Evolutionary conservation across 345 rosid species (phyloP), one percentile per base, ranked within the genome.

Genomic region (Euphorbia tirucalli): DNA sequence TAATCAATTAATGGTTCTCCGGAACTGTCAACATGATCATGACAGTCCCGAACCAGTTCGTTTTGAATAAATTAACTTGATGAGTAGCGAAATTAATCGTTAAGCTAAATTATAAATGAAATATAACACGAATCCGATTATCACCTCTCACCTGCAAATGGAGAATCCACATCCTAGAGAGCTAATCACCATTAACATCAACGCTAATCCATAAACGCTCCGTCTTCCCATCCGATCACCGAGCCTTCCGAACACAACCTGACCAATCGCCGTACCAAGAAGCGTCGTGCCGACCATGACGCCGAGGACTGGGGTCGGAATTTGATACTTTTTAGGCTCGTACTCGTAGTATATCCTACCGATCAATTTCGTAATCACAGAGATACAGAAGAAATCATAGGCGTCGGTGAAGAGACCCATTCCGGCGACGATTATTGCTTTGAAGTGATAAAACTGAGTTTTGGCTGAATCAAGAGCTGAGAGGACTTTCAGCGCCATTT

Each of bases 321-420:
- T 39, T 65, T 49, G 3, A 54, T 14, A 3, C 1, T 0, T 31
- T 39, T 9, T 8, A 25, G 7, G 30, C 4, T 5, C 7, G 16
- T 44, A 0, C 1, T 18, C 62, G 83, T 85, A 85, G 78, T 88
- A 86, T n/a, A 85, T 72, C n/a, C 79, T 67, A n/a, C 79, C 83
- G 21, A 88, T 69, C 16, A 88, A 78, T 1, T 49, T 77, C 28
- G 79, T 61, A 68, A 88, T 79, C 0, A 85, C 81, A 11, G 93
- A 80, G 74, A 88, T 74, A 69, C 93, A 86, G 75, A 88, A 86
- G 82, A 88, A 86, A 54, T 86, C 90, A 48, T 88, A 88, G 11
- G 90, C 83, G 54, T 86, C 93, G 18, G 82, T 82, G 84, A 88
- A 88, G 65, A 88, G 84, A 0, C 93, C 93, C 90, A 88, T 86